Evolutionary conservation across 139 green algal genomes (phyloP).

Genomic region (Coelastrella sp.): DNA sequence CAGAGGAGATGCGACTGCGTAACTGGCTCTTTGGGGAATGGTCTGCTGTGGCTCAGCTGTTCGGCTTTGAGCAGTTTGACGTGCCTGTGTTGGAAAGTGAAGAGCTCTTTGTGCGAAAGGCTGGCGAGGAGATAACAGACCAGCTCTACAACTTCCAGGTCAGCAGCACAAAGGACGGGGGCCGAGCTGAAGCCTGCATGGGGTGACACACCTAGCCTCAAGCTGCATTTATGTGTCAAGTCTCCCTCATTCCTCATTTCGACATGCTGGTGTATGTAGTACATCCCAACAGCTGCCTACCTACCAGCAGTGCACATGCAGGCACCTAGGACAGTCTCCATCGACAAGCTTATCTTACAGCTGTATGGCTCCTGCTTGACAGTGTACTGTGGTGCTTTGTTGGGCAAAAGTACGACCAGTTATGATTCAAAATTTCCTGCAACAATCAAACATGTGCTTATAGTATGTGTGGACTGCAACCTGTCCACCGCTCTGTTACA

Average conservation of each 20-base stretch:
- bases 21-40: slow-evolving; percentile 96
- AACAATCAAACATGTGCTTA: too few relatives aligned
- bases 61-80: slow-evolving; percentile 81
- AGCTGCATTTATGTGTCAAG: too few relatives aligned
- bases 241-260: too few relatives aligned
- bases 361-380: background rate
- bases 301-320: too few relatives aligned
- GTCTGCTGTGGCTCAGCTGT: slow-evolving; percentile 58
- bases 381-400: background rate
- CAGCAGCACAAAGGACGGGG: background rate
- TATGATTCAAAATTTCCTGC: too few relatives aligned
- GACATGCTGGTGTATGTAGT: too few relatives aligned
- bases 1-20: slow-evolving; percentile 93
- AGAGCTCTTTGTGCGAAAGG: slow-evolving; percentile 97
- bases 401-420: background rate
- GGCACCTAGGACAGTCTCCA: too few relatives aligned
- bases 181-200: too few relatives aligned
- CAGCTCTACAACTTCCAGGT: slow-evolving; percentile 99
- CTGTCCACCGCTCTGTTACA: background rate
- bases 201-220: too few relatives aligned
- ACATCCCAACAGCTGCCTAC: too few relatives aligned
- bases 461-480: background rate
- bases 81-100: slow-evolving; percentile 96
- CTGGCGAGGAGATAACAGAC: slow-evolving; percentile 97
- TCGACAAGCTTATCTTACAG: too few relatives aligned